Evolutionary conservation across 2,329 filamentous ascomycete species (phyloP).

Genomic region (Ophiostoma himal-ulmi): DNA sequence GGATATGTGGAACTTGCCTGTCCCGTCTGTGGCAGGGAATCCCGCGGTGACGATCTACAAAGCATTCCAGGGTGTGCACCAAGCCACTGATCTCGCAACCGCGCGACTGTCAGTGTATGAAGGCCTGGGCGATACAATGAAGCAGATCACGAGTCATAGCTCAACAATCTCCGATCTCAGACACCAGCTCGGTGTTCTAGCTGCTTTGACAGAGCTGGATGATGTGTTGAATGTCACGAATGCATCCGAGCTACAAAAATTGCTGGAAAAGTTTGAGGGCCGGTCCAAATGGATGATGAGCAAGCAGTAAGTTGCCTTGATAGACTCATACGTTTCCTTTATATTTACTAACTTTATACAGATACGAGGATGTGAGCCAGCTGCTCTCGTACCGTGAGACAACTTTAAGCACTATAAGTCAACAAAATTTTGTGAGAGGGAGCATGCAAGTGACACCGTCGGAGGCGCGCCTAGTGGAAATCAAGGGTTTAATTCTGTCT

Average conservation of each 20-base stretch:
- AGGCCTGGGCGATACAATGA: slow-evolving; percentile 57
- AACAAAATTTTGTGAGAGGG: slow-evolving; percentile 58
- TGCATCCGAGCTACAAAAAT: slow-evolving; percentile 53
- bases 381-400: slow-evolving; percentile 80
- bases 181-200: slow-evolving; percentile 56
- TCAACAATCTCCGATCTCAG: slow-evolving; percentile 49
- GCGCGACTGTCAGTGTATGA: slow-evolving; percentile 57
- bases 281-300: slow-evolving; percentile 76
- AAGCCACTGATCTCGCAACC: slow-evolving; percentile 50
- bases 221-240: slow-evolving; percentile 62
- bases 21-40: slow-evolving; percentile 54
- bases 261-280: slow-evolving; percentile 57
- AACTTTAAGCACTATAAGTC: slow-evolving; percentile 70
- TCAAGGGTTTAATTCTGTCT: slow-evolving; percentile 68
- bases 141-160: slow-evolving; percentile 45
- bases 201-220: slow-evolving; percentile 73
- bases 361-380: slow-evolving; percentile 68
- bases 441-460: slow-evolving; percentile 55
- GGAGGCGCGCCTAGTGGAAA: slow-evolving; percentile 65
- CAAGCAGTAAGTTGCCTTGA: slow-evolving; percentile 20
- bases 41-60: slow-evolving; percentile 69
- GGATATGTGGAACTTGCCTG: slow-evolving; percentile 86
- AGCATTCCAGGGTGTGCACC: slow-evolving; percentile 71
- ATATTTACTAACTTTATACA: background rate
- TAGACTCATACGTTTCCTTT: background rate